Evolutionary conservation across 371 early-diverging fungal genomes (phyloP), one percentile per base, ranked within the genome.

Genomic region (Gilbertella persicaria): DNA sequence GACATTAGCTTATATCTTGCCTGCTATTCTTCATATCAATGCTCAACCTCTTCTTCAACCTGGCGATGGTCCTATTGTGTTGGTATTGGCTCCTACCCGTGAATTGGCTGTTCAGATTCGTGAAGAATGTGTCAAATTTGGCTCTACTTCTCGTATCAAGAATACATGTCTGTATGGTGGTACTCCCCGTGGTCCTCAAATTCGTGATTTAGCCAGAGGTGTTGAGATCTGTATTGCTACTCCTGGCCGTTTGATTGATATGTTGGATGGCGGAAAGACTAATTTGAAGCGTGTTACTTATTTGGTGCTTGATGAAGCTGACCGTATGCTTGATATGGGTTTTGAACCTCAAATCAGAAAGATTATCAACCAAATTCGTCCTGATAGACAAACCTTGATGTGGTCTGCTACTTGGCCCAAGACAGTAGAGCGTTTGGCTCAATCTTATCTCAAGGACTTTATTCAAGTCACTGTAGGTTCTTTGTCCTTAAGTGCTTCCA

Each of bases 391-490:
- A 76, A 99, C 99, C 14, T 88, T 99, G 35, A 98, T 99, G 99
- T 99, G 99, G 98, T 93, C 94, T 75, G 99, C 99, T 7, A 99
- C 99, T 7, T 99, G 99, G 99, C 99, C 99, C 50, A 96, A 93
- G 82, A 94, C 95, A 59, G 99, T 99, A 8, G 89, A 95, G 63
- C 78, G 81, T 42, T 84, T 99, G 12, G 99, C 99, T 23, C 83
- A 89, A 43, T 93, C 92, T 57, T 99, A 94, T 69, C 82, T 99
- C 64, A 88, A 88, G 26, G 96, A 99, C 61, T 97, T 88, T 66
- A 98, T 99, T 71, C 99, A 99, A 74, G 98, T 99, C 42, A 98
- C 93, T 57, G 92, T 99, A 54, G 99, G 99, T 37, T 92, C 96
- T n/a, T 83, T 96, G 23, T 93, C 91, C 24, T 78, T 99, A 20